Conservation (phyloP, 140 eudicot genomes). For the Oenanthe javanica region DNA sequence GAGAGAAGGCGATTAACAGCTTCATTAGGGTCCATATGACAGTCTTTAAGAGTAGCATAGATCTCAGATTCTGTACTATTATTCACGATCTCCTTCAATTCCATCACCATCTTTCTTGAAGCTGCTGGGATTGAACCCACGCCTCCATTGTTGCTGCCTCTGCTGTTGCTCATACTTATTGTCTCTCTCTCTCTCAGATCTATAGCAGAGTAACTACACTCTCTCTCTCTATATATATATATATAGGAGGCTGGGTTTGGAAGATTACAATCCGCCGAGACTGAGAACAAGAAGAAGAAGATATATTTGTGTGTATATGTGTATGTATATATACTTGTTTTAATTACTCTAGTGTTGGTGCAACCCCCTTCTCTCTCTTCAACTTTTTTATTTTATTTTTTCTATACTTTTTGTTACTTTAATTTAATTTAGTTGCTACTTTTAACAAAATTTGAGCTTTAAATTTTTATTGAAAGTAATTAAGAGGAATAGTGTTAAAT, state of each 20-base stretch:
- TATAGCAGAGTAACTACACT: not conserved
- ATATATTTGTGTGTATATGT: not conserved
- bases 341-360: too few species aligned
- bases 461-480: too few species aligned
- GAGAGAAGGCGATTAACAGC: constrained; percentile 77
- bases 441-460: too few species aligned
- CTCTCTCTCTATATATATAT: too few species aligned
- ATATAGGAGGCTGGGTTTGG: too few species aligned
- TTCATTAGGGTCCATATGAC: constrained; percentile 99
- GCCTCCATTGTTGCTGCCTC: constrained; percentile 24
- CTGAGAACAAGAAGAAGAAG: too few species aligned
- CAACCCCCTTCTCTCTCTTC: too few species aligned
- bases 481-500: too few species aligned
- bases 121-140: constrained; percentile 55
- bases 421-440: too few species aligned
- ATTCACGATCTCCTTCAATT: constrained; percentile 75
- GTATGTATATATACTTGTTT: not conserved
- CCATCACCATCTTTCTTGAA: constrained; percentile 73
- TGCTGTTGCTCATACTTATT: constrained; percentile 41
- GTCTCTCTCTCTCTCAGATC: constrained; percentile 9
- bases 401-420: too few species aligned
- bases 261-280: too few species aligned
- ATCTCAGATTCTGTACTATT: constrained; percentile 79
- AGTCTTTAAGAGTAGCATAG: constrained; percentile 80
- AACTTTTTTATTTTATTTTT: too few species aligned